Percentiles rank a stretch among this genome's conserved stretches.
Evolutionary conservation across 176 grass and related monocot species (phyloP).

Genomic region (Oryza meyeriana): DNA sequence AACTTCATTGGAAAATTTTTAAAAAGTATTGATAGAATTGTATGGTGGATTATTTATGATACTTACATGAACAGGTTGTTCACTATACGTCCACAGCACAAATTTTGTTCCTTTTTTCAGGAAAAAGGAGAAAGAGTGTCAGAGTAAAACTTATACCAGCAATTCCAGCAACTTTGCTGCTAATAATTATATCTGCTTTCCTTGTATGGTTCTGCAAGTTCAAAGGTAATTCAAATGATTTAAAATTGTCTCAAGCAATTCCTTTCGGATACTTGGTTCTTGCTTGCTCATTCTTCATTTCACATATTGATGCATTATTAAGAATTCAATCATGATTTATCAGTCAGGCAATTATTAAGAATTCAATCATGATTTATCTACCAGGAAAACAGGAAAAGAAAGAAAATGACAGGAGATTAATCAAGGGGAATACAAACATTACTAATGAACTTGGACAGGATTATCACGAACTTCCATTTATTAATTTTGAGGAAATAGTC

Average conservation of each 20-base stretch:
- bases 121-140: background rate
- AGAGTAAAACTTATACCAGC: background rate
- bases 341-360: too few species aligned
- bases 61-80: background rate
- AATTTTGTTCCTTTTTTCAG: background rate
- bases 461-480: conserved; percentile 12
- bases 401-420: background rate
- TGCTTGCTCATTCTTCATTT: too few species aligned
- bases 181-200: background rate
- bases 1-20: background rate
- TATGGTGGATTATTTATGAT: background rate
- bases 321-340: background rate
- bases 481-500: conserved; percentile 24
- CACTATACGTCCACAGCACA: background rate
- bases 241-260: background rate
- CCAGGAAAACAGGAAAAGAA: background rate
- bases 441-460: background rate
- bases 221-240: background rate
- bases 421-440: background rate
- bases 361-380: background rate
- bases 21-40: background rate
- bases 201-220: background rate
- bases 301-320: background rate
- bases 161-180: background rate
- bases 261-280: too few species aligned